These are phyloP conservation scores for Camelina laxa DNA, from an alignment of 345 rosid genomes.

Conservation along the genomic window DNA sequence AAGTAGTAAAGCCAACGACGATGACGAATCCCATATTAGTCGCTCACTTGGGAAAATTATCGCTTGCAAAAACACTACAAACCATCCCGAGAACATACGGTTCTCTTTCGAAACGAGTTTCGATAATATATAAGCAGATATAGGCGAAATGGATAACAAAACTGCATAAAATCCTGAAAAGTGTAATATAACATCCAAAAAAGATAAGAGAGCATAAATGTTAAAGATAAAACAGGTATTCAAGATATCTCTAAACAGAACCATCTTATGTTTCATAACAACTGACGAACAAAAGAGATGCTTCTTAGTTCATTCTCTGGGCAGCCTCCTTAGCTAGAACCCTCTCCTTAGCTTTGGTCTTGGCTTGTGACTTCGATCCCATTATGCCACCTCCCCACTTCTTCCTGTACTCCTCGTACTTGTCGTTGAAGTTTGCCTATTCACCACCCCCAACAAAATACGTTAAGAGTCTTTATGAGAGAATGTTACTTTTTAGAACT, in stretches of 20 bases:
- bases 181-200: neutral
- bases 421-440: constrained; percentile 79
- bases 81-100: no score
- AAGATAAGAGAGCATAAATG: neutral
- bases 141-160: constrained; percentile 4
- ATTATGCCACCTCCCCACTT: constrained; percentile 90
- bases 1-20: no score
- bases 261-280: constrained; percentile 10
- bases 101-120: no score
- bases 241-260: constrained; percentile 7
- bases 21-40: no score
- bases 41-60: no score
- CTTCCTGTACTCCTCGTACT: constrained; percentile 77
- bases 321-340: constrained; percentile 75
- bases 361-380: constrained; percentile 85
- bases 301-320: constrained; percentile 63
- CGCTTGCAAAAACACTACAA: no score
- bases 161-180: constrained; percentile 23
- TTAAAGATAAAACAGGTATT: neutral
- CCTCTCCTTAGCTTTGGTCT: constrained; percentile 72
- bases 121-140: neutral
- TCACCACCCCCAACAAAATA: neutral
- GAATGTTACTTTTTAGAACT: neutral
- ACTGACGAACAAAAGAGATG: neutral
- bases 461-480: neutral